These are phyloP conservation scores for Flueggea neowawraea DNA, from an alignment of 441 rosid species.

Conservation along the genomic window DNA sequence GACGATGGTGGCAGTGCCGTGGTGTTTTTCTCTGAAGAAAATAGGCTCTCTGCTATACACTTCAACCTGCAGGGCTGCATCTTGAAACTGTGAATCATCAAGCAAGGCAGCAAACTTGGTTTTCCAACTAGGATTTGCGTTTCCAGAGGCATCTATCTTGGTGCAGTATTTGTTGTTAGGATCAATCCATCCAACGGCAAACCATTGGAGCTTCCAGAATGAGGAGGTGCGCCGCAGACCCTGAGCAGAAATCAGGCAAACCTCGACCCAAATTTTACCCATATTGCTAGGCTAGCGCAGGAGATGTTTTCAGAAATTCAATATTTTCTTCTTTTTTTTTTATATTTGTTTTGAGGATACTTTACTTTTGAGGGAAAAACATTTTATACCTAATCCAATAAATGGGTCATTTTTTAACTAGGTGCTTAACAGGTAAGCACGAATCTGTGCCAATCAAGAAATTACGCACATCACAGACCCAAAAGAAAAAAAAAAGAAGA, in stretches of 20 bases:
- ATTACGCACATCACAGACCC: too few species aligned
- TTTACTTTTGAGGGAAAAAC: too few species aligned
- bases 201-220: slow-evolving; percentile 87
- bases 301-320: too few species aligned
- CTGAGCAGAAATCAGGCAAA: slow-evolving; percentile 76
- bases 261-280: slow-evolving; percentile 75
- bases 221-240: slow-evolving; percentile 70
- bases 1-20: slow-evolving; percentile 65
- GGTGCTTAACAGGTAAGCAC: too few species aligned
- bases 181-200: slow-evolving; percentile 89
- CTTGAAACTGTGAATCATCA: slow-evolving; percentile 51
- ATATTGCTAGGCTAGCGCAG: slow-evolving; percentile 12
- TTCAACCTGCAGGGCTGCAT: slow-evolving; percentile 56
- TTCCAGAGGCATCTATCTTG: slow-evolving; percentile 60
- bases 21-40: slow-evolving; percentile 77
- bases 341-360: too few species aligned
- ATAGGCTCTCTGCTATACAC: slow-evolving; percentile 84
- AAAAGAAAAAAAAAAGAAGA: too few species aligned
- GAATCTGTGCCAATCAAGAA: too few species aligned
- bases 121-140: slow-evolving; percentile 69
- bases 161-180: slow-evolving; percentile 84
- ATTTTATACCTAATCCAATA: too few species aligned
- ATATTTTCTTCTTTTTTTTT: too few species aligned
- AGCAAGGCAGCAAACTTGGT: slow-evolving; percentile 68
- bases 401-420: too few species aligned